Percentiles rank a stretch among this genome's conserved stretches.
Conservation (phyloP, 345 rosid genomes). For the Brassica incana region DNA sequence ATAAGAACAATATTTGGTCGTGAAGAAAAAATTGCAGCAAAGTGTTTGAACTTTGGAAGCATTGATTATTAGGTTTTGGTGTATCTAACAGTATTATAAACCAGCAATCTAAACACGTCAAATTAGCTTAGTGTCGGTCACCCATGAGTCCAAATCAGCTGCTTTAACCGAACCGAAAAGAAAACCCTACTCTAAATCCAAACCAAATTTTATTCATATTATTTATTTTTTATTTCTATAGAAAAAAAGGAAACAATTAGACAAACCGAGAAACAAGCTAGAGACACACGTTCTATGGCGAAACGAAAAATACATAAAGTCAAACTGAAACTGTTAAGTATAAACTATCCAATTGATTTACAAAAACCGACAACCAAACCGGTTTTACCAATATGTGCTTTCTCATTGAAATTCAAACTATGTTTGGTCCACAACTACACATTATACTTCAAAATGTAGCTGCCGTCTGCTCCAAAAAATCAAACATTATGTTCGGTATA, state of each 20-base stretch:
- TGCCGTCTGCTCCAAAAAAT: slow-evolving; percentile 26
- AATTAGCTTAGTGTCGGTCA: slow-evolving; percentile 4
- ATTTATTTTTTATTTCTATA: neutral
- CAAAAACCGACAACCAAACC: neutral
- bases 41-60: slow-evolving; percentile 34
- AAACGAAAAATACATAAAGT: neutral
- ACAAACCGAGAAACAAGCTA: neutral
- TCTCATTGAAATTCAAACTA: slow-evolving; percentile 4
- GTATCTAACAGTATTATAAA: slow-evolving; percentile 16
- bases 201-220: neutral
- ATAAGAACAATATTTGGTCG: neutral
- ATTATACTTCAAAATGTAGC: neutral
- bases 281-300: neutral
- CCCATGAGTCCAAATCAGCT: neutral
- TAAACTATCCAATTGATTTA: neutral
- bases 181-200: neutral
- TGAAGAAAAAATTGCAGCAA: slow-evolving; percentile 19
- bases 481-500: slow-evolving; percentile 13
- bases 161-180: neutral
- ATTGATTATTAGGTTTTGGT: slow-evolving; percentile 25
- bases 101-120: slow-evolving; percentile 3
- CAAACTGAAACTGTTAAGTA: neutral
- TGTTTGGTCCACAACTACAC: slow-evolving; percentile 18
- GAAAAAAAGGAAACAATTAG: neutral
- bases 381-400: slow-evolving; percentile 8